Evolutionary conservation across 441 rosid genomes (phyloP), one percentile per base, ranked within the genome.

Genomic region (Hura crepitans): DNA sequence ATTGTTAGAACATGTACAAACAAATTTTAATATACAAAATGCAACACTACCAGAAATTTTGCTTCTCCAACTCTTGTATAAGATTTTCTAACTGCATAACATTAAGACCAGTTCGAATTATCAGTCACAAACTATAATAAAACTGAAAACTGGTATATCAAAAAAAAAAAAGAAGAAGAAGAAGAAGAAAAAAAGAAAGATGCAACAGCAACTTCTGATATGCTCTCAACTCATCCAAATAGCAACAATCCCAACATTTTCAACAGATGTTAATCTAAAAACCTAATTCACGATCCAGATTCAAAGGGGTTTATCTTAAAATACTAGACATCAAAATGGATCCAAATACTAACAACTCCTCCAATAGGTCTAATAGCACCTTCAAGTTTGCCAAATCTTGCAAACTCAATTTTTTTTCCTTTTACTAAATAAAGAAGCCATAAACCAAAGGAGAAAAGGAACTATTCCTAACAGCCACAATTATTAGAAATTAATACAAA

Each of bases 21-120:
- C 54, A 57, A 42, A 59, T 31, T 64, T 66, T 42, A 35, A 49
- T 61, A 65, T 35, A 42, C 39, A 57, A 43, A 51, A 79, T 43
- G 76, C 23, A 73, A 77, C 75, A 77, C 45, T 84, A 95, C 98
- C 94, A 72, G 82, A 81, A 90, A 86, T 67, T 81, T 89, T 53
- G 94, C 65, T 75, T 90, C 93, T 66, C 91, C 95, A 72, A 90
- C 89, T 84, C 76, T 87, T 51, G 86, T 81, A 74, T 79, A 87
- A 74, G 77, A 79, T 77, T 84, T 81, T 49, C 90, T 80, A 67
- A 89, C 99, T 95, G 99, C 97, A 84, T 30, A 80, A 64, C 65
- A 85, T 71, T 73, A 74, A 42, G 71, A 45, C 71, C 77, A 70
- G 31, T 61, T 81, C 31, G 75, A 62, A 51, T 51, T n/a, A 66